phyloP scores from a whole-genome alignment of 1,284 basidiomycete genomes.

The Ganoderma meredithae region DNA sequence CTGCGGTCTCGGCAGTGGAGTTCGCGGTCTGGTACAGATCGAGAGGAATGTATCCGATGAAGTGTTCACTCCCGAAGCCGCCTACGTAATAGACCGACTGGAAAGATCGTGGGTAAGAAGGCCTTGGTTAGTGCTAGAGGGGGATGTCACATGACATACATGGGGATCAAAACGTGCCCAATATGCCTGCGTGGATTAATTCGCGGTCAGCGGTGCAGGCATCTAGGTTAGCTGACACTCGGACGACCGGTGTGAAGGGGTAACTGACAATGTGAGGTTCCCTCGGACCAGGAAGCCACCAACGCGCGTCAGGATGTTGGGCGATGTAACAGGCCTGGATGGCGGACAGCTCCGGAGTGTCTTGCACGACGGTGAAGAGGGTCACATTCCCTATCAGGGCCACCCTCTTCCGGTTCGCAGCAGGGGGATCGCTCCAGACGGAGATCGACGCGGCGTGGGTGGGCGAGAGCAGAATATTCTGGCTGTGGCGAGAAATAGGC shows the following conservation, averaged over 20 bases:
- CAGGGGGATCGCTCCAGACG: slow-evolving; percentile 51
- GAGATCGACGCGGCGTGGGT: slow-evolving; percentile 61
- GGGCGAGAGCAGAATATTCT: slow-evolving; percentile 58
- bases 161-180: slow-evolving; percentile 65
- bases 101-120: slow-evolving; percentile 11
- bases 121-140: slow-evolving; percentile 2
- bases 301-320: slow-evolving; percentile 57
- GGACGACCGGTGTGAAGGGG: not conserved
- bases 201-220: slow-evolving; percentile 20
- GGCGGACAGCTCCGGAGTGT: slow-evolving; percentile 43
- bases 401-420: slow-evolving; percentile 56
- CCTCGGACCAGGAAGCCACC: slow-evolving; percentile 58
- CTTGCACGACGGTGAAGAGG: slow-evolving; percentile 45
- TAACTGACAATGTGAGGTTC: slow-evolving; percentile 54
- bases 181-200: slow-evolving; percentile 47
- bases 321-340: slow-evolving; percentile 53
- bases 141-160: slow-evolving; percentile 39
- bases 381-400: slow-evolving; percentile 64
- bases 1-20: slow-evolving; percentile 9
- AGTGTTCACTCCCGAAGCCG: slow-evolving; percentile 67
- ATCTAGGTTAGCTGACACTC: slow-evolving; percentile 12
- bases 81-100: slow-evolving; percentile 71
- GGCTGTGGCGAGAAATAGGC: slow-evolving; percentile 67
- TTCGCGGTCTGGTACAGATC: slow-evolving; percentile 52
- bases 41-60: slow-evolving; percentile 64